Percentiles rank a stretch among this genome's conserved stretches.
Evolutionary conservation across 768 basidiomycete genomes (phyloP).

Genomic region (Russula ochroleuca): DNA sequence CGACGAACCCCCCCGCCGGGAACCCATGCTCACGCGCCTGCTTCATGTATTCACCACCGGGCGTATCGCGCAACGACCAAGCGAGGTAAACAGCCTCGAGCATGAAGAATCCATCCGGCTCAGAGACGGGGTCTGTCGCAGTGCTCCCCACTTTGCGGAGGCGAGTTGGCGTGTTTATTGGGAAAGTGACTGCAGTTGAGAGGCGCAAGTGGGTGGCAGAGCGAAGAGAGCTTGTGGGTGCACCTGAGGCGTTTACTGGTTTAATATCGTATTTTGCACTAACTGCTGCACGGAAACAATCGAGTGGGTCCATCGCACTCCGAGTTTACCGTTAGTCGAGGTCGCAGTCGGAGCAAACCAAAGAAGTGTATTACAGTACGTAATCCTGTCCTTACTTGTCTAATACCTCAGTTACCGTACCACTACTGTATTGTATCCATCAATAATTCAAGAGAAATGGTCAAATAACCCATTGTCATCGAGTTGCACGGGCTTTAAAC

Average conservation of each 20-base stretch:
- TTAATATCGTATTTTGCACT: constrained; percentile 15
- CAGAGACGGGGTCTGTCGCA: constrained; percentile 38
- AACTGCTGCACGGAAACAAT: constrained; percentile 23
- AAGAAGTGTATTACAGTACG: not conserved
- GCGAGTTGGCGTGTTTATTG: constrained; percentile 73
- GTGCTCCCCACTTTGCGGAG: constrained; percentile 61
- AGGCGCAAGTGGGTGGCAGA: constrained; percentile 65
- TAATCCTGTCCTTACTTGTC: not conserved
- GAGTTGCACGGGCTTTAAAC: not conserved
- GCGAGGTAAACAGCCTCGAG: constrained; percentile 82
- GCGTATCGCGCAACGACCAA: constrained; percentile 69
- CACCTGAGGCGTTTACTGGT: constrained; percentile 22
- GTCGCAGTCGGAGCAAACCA: not conserved
- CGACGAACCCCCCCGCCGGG: constrained; percentile 64
- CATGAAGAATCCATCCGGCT: constrained; percentile 62
- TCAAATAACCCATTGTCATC: not conserved
- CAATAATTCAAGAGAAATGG: not conserved
- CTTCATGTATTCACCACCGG: constrained; percentile 84
- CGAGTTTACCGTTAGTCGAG: not conserved
- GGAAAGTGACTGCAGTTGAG: constrained; percentile 48
- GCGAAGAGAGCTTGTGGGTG: constrained; percentile 46
- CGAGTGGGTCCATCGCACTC: constrained; percentile 24
- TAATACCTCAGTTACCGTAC: too few relatives aligned
- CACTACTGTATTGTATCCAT: not conserved
- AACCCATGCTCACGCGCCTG: constrained; percentile 73